Base-by-base conservation (phyloP, 2,329 filamentous ascomycete species). In the Cytospora mali region DNA sequence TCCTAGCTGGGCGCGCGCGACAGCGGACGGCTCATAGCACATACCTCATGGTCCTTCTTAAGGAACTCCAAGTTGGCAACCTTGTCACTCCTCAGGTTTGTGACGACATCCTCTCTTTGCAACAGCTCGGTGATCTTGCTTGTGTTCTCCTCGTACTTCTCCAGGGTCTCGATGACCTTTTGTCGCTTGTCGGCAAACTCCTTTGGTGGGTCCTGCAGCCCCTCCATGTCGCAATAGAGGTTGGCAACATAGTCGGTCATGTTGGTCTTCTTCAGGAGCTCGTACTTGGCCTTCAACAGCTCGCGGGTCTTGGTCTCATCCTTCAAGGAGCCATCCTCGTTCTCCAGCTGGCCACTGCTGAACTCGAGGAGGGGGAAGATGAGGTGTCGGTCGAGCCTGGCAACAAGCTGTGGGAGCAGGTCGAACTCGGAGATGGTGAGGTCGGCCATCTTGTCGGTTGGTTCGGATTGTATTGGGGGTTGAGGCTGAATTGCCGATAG, bases 221-320 rank as follows among this genome's bases (percentile, higher is more conserved):
- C 84, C 81, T 98, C 88, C 69, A 99, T 87, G 73, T 97, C 91
- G 75, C 91, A 90, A 83, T 96, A 92, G 69, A 99, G 82, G 73
- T 89, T 91, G 73, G 93, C 93, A 60, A 98, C 92, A 76, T 96
- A 99, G 79, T 99, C 95, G 72, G 90, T 95, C 95, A 99, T 99
- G 84, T 98, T 97, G 73, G 95, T 98, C 77, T 93, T 89, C 81
- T 96, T 94, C 70, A 99, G 87, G 64, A 99, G 88, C 79, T 94
- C 89, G 77, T 94, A 97, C 79, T 97, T 97, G 71, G 93, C 88
- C 75, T 90, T 87, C 67, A 89, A 89, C 71, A 96, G 88, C 76
- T 93, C 88, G 71, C 82, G 82, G 61, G 85, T 79, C 77, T 84
- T 79, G 46, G 75, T 78, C 66, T 81, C 80, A 65, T 85, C 81